These are phyloP conservation scores for Cruciata laevipes DNA, from an alignment of 257 asterid species.

Conservation along the genomic window DNA sequence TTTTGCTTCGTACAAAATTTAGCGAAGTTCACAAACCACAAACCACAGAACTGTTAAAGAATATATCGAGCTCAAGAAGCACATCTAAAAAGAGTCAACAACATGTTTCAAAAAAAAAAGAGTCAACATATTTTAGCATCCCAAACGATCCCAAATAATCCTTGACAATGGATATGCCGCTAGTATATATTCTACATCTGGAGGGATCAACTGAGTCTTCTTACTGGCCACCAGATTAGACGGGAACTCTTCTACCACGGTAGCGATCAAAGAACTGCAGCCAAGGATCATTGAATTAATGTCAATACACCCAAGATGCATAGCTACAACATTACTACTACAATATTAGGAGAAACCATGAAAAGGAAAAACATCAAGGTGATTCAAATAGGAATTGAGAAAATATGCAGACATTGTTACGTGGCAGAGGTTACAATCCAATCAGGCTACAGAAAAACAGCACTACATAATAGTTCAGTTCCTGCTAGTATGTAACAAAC, in stretches of 20 bases:
- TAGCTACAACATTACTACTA: too few relatives aligned
- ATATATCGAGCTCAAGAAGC: too few relatives aligned
- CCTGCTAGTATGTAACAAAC: too few relatives aligned
- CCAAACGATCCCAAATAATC: neutral
- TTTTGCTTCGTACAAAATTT: neutral
- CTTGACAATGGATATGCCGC: too few relatives aligned
- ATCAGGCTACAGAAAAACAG: neutral
- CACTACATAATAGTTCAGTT: too few relatives aligned
- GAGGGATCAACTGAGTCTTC: neutral
- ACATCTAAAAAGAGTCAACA: too few relatives aligned
- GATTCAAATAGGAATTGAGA: too few relatives aligned
- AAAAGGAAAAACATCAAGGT: neutral
- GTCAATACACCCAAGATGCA: neutral
- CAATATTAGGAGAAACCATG: too few relatives aligned
- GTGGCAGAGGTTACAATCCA: neutral
- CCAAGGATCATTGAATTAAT: neutral
- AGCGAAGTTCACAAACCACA: too few relatives aligned
- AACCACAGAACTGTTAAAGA: too few relatives aligned
- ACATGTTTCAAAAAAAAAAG: neutral
- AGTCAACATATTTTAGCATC: conserved; percentile 2
- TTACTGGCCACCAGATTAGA: conserved; percentile 18
- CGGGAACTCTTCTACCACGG: conserved; percentile 80
- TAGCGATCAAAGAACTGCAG: conserved; percentile 76
- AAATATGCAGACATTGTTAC: too few relatives aligned
- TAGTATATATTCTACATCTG: neutral